A percentile compares a stretch with the other conserved stretches of the same genome.
Evolutionary conservation across 129 eudicot genomes (phyloP).

Genomic region (Ambrosia trifida): DNA sequence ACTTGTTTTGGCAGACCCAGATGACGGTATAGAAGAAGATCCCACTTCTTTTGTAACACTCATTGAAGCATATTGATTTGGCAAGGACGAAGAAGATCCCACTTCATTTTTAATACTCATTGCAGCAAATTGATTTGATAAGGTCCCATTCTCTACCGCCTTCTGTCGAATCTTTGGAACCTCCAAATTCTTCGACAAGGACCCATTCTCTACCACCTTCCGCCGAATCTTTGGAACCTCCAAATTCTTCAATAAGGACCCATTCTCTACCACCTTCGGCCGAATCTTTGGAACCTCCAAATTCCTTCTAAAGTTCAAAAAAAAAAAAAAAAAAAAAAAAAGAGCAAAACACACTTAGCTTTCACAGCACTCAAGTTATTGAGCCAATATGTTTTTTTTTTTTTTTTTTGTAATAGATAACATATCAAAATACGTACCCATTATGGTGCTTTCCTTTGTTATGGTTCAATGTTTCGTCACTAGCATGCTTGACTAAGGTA

Average conservation of each 20-base stretch:
- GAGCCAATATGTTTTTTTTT: too few species aligned
- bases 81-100: conserved; percentile 10
- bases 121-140: conserved; percentile 17
- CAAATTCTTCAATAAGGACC: too few species aligned
- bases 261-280: conserved; percentile 11
- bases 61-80: conserved; percentile 15
- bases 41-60: conserved; percentile 19
- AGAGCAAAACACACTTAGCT: background rate
- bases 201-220: conserved; percentile 8
- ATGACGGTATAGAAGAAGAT: background rate
- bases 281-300: conserved; percentile 28
- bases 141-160: background rate
- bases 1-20: background rate
- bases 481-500: background rate
- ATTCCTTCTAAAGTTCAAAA: conserved; percentile 5
- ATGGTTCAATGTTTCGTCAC: conserved; percentile 8
- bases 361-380: background rate
- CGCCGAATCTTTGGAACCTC: conserved; percentile 26
- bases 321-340: background rate
- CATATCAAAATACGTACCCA: conserved; percentile 18
- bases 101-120: conserved; percentile 20
- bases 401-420: too few species aligned
- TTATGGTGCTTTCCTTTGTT: conserved; percentile 16
- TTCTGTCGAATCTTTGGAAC: conserved; percentile 24
- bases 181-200: conserved; percentile 24